Conservation (phyloP, 129 eudicot species). For the Oenanthe sinensis region DNA sequence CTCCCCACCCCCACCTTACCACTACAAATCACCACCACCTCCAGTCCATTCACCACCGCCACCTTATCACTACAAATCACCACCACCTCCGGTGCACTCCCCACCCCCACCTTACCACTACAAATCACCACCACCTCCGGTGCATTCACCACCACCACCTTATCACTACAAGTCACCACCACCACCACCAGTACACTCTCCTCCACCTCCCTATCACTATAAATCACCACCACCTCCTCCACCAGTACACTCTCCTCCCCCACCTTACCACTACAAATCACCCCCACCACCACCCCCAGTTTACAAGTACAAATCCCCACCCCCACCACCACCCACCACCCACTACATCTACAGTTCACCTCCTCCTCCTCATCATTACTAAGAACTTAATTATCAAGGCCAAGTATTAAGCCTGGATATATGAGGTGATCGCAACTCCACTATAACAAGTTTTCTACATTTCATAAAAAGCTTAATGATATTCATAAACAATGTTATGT, state of each 20-base stretch:
- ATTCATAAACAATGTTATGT: no score
- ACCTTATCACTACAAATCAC: background rate
- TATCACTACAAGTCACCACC: constrained; percentile 4
- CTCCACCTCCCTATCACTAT: background rate
- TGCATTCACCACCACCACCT: background rate
- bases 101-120: background rate
- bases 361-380: background rate
- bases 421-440: background rate
- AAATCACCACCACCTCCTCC: constrained; percentile 5
- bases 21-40: background rate
- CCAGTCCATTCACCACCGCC: background rate
- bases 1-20: background rate
- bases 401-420: background rate
- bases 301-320: background rate
- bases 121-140: background rate
- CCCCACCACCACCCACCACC: background rate
- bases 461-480: no score
- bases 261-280: constrained; percentile 4
- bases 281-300: background rate
- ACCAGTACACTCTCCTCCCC: background rate
- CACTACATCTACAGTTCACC: background rate
- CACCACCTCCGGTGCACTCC: background rate
- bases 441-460: background rate
- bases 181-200: background rate
- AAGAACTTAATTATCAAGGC: background rate